Conservation (phyloP, 768 basidiomycete species). For the Cubamyces sp. region DNA sequence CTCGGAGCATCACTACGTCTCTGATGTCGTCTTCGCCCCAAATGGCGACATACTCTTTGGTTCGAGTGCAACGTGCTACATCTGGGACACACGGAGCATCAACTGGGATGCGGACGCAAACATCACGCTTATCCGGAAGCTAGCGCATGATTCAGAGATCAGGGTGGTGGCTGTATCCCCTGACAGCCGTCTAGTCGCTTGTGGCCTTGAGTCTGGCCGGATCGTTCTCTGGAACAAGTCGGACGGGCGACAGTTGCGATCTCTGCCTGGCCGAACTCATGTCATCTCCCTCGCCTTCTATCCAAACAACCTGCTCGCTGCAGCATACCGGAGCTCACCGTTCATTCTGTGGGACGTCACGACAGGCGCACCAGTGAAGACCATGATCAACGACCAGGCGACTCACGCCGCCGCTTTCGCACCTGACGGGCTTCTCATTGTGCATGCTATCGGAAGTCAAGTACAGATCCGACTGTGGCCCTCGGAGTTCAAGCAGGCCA, state of each 20-base stretch:
- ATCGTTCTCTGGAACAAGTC: not conserved
- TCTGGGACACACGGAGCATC: conserved; percentile 8
- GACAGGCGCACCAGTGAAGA: not conserved
- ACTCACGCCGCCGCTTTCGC: not conserved
- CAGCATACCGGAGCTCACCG: not conserved
- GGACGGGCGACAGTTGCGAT: not conserved
- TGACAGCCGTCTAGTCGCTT: not conserved
- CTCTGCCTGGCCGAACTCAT: not conserved
- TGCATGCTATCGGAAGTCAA: not conserved
- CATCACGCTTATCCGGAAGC: not conserved
- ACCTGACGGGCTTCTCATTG: not conserved
- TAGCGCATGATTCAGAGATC: not conserved
- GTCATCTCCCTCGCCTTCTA: not conserved
- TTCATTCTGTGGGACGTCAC: not conserved
- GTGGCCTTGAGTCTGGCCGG: not conserved
- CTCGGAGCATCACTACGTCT: not conserved
- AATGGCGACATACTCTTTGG: not conserved
- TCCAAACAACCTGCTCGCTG: not conserved
- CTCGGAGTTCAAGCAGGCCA: not conserved
- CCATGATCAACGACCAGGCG: not conserved
- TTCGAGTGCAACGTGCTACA: not conserved
- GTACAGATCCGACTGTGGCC: not conserved
- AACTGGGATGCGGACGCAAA: not conserved
- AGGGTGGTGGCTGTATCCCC: not conserved
- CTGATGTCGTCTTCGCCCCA: not conserved